Evolutionary conservation across 2,329 filamentous ascomycete genomes (phyloP), one percentile per base, ranked within the genome.

Genomic region (Aspergillus fumigatus): DNA sequence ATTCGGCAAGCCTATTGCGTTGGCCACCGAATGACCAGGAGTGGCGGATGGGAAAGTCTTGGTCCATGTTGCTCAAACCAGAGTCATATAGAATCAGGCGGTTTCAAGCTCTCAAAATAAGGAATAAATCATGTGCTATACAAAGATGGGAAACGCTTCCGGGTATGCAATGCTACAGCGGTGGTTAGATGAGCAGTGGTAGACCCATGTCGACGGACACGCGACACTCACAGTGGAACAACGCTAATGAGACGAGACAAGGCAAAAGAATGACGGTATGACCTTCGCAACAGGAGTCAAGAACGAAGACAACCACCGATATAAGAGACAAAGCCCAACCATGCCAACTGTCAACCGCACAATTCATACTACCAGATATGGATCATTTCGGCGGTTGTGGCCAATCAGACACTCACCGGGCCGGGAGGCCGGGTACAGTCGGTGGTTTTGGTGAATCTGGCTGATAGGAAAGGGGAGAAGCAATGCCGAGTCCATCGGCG

Each of bases 1-100:
- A 59, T 55, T 73, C 72, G 9, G 66, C 66, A 51, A 74, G 58
- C 52, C 71, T 70, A 63, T 70, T 73, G 8, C 70, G 66, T 29
- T 69, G 68, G 35, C 71, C 62, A 48, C 56, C 52, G 40, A 69
- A 64, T 26, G 67, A 60, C 58, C 70, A 56, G 2, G 65, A 50
- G 17, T 58, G 57, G 32, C 67, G 59, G 29, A 65, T 55, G 41
- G 64, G 59, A 19, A 68, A 56, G 47, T 67, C 61, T 51, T 69
- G 67, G 26, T 61, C 62, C 68, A 70, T 70, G 48, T n/a, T 57
- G 58, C 25, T 47, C 43, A 23, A 26, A 38, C 32, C 14, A 38
- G 5, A 38, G 32, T 38, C 32, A 38, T 38, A 38, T 38, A 38
- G 32, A 35, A 9, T 29, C 27, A 4, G 9, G 27, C 27, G 27